phyloP scores from a whole-genome alignment of 345 rosid species.

The Limnanthes douglasii region DNA sequence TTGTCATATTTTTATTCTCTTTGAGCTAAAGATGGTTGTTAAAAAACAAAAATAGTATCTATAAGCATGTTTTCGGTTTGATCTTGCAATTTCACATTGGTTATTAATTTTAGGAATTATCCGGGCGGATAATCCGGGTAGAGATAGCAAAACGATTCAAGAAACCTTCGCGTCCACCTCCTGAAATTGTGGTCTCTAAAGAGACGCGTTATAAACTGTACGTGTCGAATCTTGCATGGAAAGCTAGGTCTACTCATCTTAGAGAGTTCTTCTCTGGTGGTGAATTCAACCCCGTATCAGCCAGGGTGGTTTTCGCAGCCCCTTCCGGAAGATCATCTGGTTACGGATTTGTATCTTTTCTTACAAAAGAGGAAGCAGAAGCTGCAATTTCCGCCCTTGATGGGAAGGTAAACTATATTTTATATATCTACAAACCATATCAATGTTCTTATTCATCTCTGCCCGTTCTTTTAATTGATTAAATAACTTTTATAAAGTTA shows the following conservation, averaged over 20 bases:
- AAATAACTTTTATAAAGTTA: neutral
- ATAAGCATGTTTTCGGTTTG: no score
- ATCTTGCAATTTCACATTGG: constrained; percentile 3
- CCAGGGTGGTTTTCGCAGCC: constrained; percentile 51
- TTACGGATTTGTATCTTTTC: constrained; percentile 79
- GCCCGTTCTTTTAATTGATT: neutral
- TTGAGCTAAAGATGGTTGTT: no score
- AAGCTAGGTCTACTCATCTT: constrained; percentile 63
- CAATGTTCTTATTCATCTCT: neutral
- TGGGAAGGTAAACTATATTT: constrained; percentile 49
- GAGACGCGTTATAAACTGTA: constrained; percentile 64
- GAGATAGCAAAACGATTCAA: constrained; percentile 54
- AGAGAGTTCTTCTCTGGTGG: constrained; percentile 54
- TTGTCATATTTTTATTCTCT: no score
- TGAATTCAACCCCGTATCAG: constrained; percentile 40
- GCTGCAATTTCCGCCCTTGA: constrained; percentile 48
- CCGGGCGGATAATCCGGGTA: constrained; percentile 61
- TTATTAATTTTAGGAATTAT: constrained; percentile 38
- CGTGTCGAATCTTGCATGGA: constrained; percentile 85
- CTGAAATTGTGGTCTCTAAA: constrained; percentile 16
- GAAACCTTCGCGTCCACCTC: constrained; percentile 29
- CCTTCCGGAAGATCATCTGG: constrained; percentile 62
- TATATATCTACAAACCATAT: neutral
- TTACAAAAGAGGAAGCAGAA: constrained; percentile 80
- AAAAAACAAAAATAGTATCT: no score